Evolutionary conservation across 345 rosid genomes (phyloP).

Genomic region (Theobroma cacao): DNA sequence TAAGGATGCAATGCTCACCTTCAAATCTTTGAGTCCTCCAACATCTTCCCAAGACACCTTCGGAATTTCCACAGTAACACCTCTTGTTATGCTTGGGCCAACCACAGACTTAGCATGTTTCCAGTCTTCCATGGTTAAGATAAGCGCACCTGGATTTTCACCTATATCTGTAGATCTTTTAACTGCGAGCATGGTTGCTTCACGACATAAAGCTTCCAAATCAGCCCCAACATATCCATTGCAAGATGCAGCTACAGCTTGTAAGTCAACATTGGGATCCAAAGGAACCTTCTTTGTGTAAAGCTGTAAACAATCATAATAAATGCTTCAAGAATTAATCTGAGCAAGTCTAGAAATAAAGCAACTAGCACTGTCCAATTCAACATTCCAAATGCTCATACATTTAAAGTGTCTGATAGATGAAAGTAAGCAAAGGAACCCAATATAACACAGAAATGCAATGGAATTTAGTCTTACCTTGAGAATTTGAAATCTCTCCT

Average conservation of each 20-base stretch:
- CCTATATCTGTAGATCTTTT: conserved; percentile 44
- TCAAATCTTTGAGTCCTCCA: conserved; percentile 56
- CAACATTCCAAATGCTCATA: neutral
- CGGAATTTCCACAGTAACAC: conserved; percentile 85
- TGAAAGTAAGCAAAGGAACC: neutral
- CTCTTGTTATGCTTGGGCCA: conserved; percentile 90
- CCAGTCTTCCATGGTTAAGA: conserved; percentile 64
- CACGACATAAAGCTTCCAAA: conserved; percentile 89
- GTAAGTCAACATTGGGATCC: conserved; percentile 53
- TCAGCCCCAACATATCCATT: conserved; percentile 96
- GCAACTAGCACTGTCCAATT: neutral
- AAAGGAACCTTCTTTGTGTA: conserved; percentile 67
- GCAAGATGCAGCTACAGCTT: conserved; percentile 73
- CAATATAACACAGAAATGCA: neutral
- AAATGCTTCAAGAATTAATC: conserved; percentile 1
- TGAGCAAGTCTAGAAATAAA: neutral
- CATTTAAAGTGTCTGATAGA: neutral
- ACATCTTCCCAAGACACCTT: conserved; percentile 90
- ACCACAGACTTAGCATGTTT: conserved; percentile 65
- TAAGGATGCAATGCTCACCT: conserved; percentile 14
- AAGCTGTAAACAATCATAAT: conserved; percentile 44
- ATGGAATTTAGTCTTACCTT: conserved; percentile 39
- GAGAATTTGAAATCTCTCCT: conserved; percentile 73
- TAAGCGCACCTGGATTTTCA: conserved; percentile 26
- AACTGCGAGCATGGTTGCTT: conserved; percentile 60